phyloP scores from a whole-genome alignment of 2,329 filamentous ascomycete species.

The Calonectria pseudoreteaudii region DNA sequence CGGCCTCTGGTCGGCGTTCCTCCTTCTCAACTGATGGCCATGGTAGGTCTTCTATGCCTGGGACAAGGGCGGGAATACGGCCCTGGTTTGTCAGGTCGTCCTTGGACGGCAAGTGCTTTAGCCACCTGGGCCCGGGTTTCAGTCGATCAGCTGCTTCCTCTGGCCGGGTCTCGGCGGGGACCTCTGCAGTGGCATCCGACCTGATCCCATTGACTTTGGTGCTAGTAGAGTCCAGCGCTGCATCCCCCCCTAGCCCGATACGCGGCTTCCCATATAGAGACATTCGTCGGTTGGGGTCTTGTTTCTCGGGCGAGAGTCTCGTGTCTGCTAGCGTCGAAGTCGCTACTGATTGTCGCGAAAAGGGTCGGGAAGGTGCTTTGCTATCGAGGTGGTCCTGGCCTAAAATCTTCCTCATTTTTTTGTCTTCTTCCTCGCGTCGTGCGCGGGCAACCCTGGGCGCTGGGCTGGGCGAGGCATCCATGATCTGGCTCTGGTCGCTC shows the following conservation, averaged over 20 bases:
- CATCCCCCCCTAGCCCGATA: conserved; percentile 32
- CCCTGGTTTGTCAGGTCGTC: conserved; percentile 43
- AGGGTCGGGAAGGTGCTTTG: conserved; percentile 39
- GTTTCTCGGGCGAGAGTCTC: conserved; percentile 32
- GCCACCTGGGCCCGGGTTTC: conserved; percentile 23
- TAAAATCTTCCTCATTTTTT: conserved; percentile 43
- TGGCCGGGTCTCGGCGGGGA: conserved; percentile 8
- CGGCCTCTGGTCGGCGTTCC: conserved; percentile 12
- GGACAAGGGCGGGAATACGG: conserved; percentile 52
- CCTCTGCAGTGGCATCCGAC: conserved; percentile 19
- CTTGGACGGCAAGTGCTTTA: conserved; percentile 37
- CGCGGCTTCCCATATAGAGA: conserved; percentile 41
- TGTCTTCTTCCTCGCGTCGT: conserved; percentile 47
- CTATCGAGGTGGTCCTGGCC: conserved; percentile 47
- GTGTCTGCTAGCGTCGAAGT: conserved; percentile 33
- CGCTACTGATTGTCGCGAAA: conserved; percentile 39
- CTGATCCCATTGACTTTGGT: conserved; percentile 23
- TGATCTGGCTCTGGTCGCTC: conserved; percentile 40
- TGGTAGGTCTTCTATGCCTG: conserved; percentile 53
- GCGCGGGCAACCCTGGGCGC: conserved; percentile 60
- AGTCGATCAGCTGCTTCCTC: neutral
- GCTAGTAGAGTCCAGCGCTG: conserved; percentile 20
- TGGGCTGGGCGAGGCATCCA: conserved; percentile 63
- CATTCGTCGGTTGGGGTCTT: conserved; percentile 36
- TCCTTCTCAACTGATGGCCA: conserved; percentile 49